Evolutionary conservation across 768 basidiomycete species (phyloP), one percentile per base, ranked within the genome.

Genomic region (Hortiboletus flavorubellus): DNA sequence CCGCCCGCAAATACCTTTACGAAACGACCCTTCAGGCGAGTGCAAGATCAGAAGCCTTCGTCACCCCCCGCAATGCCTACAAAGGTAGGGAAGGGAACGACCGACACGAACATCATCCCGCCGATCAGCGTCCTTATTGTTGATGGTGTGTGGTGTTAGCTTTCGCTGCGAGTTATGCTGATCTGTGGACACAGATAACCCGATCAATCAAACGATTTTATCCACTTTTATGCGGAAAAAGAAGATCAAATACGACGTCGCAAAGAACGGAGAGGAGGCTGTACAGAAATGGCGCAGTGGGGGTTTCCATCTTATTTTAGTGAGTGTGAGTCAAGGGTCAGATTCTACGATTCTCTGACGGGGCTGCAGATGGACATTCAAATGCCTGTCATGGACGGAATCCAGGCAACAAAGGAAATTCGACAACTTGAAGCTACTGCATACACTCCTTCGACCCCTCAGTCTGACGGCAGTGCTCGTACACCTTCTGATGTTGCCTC

Each of bases 381-480:
- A 73, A 94, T 99, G 84, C 97, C 97, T 9, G 87, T 98, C 62
- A 98, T 97, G 91, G 93, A 96, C 72, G 97, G 97, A 34, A 97
- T 98, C 46, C 85, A 92, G 68, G 97, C 97, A 8, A 99, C 97
- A 4, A 94, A 93, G 64, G 91, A 95, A 70, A 99, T 99, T 55
- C 81, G 97, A 49, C 82, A 85, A 51, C 72, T 95, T 41, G 96
- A 98, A 68, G 87, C 84, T 47, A 75, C 81, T 45, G 82, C 85
- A 43, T 87, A 81, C 63, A 86, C 83, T 41, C 85, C 87, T 10
- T 73, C 81, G 9, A 90, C 87, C 0, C 89, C 91, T 4, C 77
- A 80, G 16, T 76, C 76, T 11, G 87, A 92, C 16, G 34, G 63
- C 63, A 44, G 66, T 26, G 57, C 58, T 23, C 71, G 73, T 51